Conservation (phyloP, 805 yeast genomes). For the Peterozyma toletana region DNA sequence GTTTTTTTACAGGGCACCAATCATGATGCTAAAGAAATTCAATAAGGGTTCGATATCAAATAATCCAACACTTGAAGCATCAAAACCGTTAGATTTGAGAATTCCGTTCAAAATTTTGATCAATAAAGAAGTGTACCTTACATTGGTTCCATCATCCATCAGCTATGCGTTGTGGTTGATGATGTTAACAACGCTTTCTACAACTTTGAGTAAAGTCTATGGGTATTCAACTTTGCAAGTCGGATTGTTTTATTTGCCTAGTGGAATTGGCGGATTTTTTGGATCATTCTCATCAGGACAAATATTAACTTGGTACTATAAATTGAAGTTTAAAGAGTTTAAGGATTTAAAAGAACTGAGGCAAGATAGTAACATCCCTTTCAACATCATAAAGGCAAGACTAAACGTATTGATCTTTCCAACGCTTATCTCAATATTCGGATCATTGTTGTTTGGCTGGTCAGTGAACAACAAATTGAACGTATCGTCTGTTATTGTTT, state of each 20-base stretch:
- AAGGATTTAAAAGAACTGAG: slow-evolving; percentile 12
- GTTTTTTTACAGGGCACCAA: slow-evolving; percentile 35
- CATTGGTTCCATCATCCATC: slow-evolving; percentile 47
- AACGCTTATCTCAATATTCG: slow-evolving; percentile 26
- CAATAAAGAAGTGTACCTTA: slow-evolving; percentile 33
- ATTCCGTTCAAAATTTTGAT: slow-evolving; percentile 37
- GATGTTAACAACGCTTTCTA: slow-evolving; percentile 52
- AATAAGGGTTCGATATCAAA: slow-evolving; percentile 25
- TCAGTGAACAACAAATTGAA: slow-evolving; percentile 41
- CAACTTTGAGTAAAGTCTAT: slow-evolving; percentile 39
- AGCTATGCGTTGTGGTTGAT: slow-evolving; percentile 60
- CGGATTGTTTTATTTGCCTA: slow-evolving; percentile 60
- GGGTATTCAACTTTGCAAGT: slow-evolving; percentile 41
- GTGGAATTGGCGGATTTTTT: slow-evolving; percentile 54
- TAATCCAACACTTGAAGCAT: slow-evolving; percentile 13
- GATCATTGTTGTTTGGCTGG: slow-evolving; percentile 65
- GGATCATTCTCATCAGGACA: slow-evolving; percentile 53
- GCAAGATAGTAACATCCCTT: slow-evolving; percentile 18
- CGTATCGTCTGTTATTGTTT: slow-evolving; percentile 49
- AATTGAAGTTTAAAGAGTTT: no score
- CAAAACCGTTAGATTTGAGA: slow-evolving; percentile 8
- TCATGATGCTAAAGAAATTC: slow-evolving; percentile 25
- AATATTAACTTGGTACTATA: slow-evolving; percentile 41
- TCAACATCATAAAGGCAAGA: slow-evolving; percentile 51
- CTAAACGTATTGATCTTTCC: slow-evolving; percentile 39